phyloP scores from a whole-genome alignment of 2,329 filamentous ascomycete species.

The Geoglossum cookeanum region DNA sequence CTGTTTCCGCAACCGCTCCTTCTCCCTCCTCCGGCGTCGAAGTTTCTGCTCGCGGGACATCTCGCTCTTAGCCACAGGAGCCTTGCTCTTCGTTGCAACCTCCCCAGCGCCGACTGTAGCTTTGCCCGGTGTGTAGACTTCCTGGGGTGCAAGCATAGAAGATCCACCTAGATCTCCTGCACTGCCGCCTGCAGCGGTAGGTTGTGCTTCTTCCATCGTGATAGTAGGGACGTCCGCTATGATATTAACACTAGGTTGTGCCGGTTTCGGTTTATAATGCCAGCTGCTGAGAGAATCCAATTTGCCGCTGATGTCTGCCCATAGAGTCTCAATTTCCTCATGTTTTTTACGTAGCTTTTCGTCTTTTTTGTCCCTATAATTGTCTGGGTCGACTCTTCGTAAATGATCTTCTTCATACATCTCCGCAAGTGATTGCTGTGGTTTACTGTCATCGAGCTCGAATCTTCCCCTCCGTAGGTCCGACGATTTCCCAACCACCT shows the following conservation, averaged over 20 bases:
- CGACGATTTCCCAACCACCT: constrained; percentile 42
- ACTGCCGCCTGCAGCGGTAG: constrained; percentile 59
- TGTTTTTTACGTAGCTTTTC: constrained; percentile 71
- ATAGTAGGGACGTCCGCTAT: constrained; percentile 83
- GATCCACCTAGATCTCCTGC: constrained; percentile 29
- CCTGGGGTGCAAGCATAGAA: constrained; percentile 77
- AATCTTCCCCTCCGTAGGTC: constrained; percentile 50
- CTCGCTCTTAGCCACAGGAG: constrained; percentile 65
- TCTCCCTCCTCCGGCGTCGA: constrained; percentile 56
- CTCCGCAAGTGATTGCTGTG: constrained; percentile 73
- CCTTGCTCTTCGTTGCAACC: constrained; percentile 56
- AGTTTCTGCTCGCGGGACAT: constrained; percentile 75
- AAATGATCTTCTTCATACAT: constrained; percentile 89
- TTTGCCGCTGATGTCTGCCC: constrained; percentile 60
- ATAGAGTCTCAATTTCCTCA: constrained; percentile 61
- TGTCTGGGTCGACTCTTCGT: constrained; percentile 54
- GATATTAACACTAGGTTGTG: constrained; percentile 64
- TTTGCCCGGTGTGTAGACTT: constrained; percentile 71
- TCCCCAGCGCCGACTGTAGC: constrained; percentile 41
- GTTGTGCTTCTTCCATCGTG: constrained; percentile 86
- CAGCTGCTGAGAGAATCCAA: constrained; percentile 82
- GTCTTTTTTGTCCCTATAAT: constrained; percentile 62
- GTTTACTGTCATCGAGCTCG: constrained; percentile 72
- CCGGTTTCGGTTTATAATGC: constrained; percentile 85
- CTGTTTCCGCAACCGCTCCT: constrained; percentile 62